These are phyloP conservation scores for Artemisia argyi DNA, from an alignment of 129 eudicot genomes.

Conservation along the genomic window DNA sequence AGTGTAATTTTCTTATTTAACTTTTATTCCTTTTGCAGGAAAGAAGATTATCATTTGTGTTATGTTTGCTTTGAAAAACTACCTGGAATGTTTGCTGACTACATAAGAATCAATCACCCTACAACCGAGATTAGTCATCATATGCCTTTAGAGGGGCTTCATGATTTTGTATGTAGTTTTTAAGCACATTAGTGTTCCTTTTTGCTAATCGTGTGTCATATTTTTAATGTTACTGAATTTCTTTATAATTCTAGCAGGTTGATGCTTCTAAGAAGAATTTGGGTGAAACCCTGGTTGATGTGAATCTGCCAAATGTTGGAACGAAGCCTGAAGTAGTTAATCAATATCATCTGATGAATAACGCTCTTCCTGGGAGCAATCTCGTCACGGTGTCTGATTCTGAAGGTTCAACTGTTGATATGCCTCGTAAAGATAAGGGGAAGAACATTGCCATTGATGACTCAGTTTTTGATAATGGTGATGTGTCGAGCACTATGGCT, in stretches of 20 bases:
- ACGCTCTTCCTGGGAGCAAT: conserved; percentile 7
- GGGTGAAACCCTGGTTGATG: conserved; percentile 34
- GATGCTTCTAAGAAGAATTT: conserved; percentile 43
- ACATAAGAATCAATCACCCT: conserved; percentile 60
- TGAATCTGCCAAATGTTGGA: conserved; percentile 50
- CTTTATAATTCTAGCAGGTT: neutral
- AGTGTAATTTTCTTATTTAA: neutral
- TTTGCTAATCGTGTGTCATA: neutral
- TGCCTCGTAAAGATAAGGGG: conserved; percentile 37
- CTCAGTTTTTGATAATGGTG: conserved; percentile 36
- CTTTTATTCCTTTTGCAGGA: conserved; percentile 41
- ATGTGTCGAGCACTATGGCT: neutral
- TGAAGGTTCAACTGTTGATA: conserved; percentile 22
- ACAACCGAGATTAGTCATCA: conserved; percentile 22
- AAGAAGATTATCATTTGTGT: conserved; percentile 71
- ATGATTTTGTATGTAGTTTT: conserved; percentile 55
- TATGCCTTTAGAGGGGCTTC: conserved; percentile 28
- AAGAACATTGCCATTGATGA: conserved; percentile 60
- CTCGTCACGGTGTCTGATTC: conserved; percentile 20
- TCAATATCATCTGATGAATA: neutral
- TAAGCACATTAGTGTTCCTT: neutral
- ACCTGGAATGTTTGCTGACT: conserved; percentile 49
- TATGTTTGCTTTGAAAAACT: conserved; percentile 44
- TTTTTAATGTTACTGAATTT: neutral
- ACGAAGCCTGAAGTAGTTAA: neutral